Base-by-base conservation (phyloP, 2,329 filamentous ascomycete genomes). In the Diatrype stigma region DNA sequence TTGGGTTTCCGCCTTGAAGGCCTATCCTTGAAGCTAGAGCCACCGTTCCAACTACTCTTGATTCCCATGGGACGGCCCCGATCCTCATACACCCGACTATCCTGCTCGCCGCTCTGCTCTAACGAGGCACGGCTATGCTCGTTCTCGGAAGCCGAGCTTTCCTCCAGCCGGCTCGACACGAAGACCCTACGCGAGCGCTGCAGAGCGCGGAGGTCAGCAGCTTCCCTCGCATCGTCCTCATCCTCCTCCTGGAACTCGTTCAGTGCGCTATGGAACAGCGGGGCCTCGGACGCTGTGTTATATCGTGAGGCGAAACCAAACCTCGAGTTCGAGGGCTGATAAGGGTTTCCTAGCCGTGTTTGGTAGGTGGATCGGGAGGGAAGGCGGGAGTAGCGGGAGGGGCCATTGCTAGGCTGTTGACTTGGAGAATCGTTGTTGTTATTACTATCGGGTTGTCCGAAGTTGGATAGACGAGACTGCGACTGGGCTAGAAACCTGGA, bases 401-500 rank as follows among this genome's bases (percentile, higher is more conserved):
- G 42, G 0, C 56, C 52, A 17, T 52, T 70, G 58, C 45, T 65
- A 2, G 65, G 57, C 44, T 69, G 69, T 46, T 70, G 67, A 37
- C 56, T 57, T 21, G 67, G 57, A 47, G 65, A 49, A 17, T 71
- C 65, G 49, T 71, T 73, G 56, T 71, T 73, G 56, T 73, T 73
- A 56, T 73, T 67, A 51, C 26, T 30, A 10, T 82, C 82, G 53
- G 81, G 71, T 67, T 87, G 82, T 72, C 76, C 81, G 48, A 91
- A 84, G 68, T 76, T 84, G 60, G 87, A 90, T 63, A 97, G 78
- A 56, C 90, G 87, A 55, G 92, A 96, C 77, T 96, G 92, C 60
- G 92, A 96, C 81, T 97, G 94, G 55, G 92, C 90, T 63, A 99
- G 84, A 70, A 99, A 99, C 62, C 87, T 87, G 60, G 93, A 97